Evolutionary conservation across 176 grass and related monocot genomes (phyloP), one percentile per base, ranked within the genome.

Genomic region (Aegilops longissima): DNA sequence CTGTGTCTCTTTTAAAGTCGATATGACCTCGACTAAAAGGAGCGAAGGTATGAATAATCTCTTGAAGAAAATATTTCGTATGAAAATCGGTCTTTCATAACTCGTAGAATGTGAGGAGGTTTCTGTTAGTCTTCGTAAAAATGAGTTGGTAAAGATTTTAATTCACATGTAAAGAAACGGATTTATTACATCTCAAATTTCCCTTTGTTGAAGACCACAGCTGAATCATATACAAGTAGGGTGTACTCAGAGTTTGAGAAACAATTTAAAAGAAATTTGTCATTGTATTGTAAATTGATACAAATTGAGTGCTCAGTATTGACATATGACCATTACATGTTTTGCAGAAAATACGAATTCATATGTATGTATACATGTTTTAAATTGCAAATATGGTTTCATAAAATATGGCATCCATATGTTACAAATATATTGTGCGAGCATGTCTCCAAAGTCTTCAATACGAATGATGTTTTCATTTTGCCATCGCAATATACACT

Each of bases 101-200:
- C 21, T 73, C 38, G 21, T 25, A 45, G 38, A 73, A 73, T 45
- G 21, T 44, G 70, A 73, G 17, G 45, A 25, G 38, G 10, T 73
- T 73, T 23, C 1, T 3, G 5, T 12, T 51, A 59, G 75, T 67
- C 78, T 89, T 63, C 72, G 72, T 59, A 71, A 92, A 33, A 92
- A 92, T 78, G 83, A 92, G 81, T 58, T 92, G 12, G 66, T 79
- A 78, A 82, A 82, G 86, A 92, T 86, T 81, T 88, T 70, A 86
- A 76, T 5, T 92, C 90, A 29, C 70, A 77, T 58, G 72, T 78
- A 73, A 86, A 86, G 65, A 92, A 30, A n/a, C 20, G 0, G 1
- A 11, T 23, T 73, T 23, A 20, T 73, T 73, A 24, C 36, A 73
- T 73, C 38, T 21, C 16, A 71, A 40, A n/a, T 5, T 39, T n/a